Conservation (phyloP, 139 green algal species). For the Zygnema cylindricum region DNA sequence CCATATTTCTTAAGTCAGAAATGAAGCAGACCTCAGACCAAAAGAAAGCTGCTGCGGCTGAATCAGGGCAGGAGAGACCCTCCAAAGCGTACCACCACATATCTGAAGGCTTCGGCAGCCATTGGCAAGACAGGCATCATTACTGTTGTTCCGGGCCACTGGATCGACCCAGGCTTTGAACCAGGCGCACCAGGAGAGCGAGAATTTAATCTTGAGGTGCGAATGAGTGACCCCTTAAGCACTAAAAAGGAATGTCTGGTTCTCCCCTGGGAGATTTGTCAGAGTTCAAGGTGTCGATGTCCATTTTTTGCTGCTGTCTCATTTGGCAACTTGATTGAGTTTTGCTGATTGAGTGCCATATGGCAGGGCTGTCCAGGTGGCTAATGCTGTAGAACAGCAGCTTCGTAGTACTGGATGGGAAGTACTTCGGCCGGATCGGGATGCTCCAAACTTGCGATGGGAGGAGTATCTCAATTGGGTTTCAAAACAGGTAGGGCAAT, state of each 20-base stretch:
- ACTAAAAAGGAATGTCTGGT: no score
- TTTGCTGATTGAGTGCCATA: constrained; percentile 1
- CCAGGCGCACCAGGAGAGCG: constrained; percentile 63
- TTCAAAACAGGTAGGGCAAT: constrained; percentile 40
- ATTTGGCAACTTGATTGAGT: neutral
- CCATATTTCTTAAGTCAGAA: no score
- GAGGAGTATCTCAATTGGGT: constrained; percentile 68
- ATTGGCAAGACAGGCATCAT: constrained; percentile 36
- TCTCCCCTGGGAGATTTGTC: no score
- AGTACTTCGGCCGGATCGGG: constrained; percentile 64
- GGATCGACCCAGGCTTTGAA: constrained; percentile 66
- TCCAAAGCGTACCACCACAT: neutral
- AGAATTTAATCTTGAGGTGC: constrained; percentile 61
- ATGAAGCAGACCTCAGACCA: neutral
- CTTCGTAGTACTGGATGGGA: constrained; percentile 58
- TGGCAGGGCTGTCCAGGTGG: constrained; percentile 38
- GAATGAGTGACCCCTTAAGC: no score
- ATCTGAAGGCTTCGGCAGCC: constrained; percentile 20
- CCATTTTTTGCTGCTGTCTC: no score
- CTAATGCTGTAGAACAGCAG: constrained; percentile 33
- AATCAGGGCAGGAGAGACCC: constrained; percentile 40
- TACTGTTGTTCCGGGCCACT: constrained; percentile 63
- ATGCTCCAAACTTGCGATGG: constrained; percentile 59
- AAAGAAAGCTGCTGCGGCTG: neutral
- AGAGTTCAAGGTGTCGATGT: no score